Evolutionary conservation across 257 asterid genomes (phyloP), one percentile per base, ranked within the genome.

Genomic region (Paulownia fortunei): DNA sequence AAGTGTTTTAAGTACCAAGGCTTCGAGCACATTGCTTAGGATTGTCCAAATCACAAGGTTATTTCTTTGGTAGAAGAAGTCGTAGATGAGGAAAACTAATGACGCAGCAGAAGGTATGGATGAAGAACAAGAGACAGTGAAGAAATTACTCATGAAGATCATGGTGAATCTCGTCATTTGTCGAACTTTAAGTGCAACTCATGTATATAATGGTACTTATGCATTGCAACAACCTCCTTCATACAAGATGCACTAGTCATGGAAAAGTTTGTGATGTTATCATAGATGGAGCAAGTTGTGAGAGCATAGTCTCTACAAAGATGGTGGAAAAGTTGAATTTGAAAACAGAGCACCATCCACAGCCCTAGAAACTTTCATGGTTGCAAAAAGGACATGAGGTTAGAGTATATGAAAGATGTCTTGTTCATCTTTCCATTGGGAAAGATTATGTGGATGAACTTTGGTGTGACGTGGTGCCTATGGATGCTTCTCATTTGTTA

Each of bases 221-320:
- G 46, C 46, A 5, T 7, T 11, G 10, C 47, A 41, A 10, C 12
- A 41, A 41, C 12, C 8, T 41, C 2, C 9, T 7, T 41, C 76
- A 71, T 23, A 71, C 76, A 15, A 11, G 64, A 12, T 69, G 65
- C 11, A 46, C 62, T 70, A 23, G 46, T 26, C n/a, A 46, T 24
- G 76, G 44, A 21, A 70, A 70, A 52, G 63, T 71, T 5, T 71
- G 76, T 12, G n/a, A 71, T 51, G 76, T 71, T 4, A 69, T 69
- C 39, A 71, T 71, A 7, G 64, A 11, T 51, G 65, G 65, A 12
- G 65, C 12, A 32, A 49, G n/a, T n/a, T n/a, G n/a, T n/a, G n/a
- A n/a, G n/a, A n/a, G n/a, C n/a, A n/a, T n/a, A 62, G 10, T n/a
- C n/a, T n/a, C 49, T 42, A 42, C 10, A 5, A 42, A 3, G 10